These are phyloP conservation scores for Phytophthora quininea DNA, from an alignment of 352 stramenopile genomes.

Conservation along the genomic window DNA sequence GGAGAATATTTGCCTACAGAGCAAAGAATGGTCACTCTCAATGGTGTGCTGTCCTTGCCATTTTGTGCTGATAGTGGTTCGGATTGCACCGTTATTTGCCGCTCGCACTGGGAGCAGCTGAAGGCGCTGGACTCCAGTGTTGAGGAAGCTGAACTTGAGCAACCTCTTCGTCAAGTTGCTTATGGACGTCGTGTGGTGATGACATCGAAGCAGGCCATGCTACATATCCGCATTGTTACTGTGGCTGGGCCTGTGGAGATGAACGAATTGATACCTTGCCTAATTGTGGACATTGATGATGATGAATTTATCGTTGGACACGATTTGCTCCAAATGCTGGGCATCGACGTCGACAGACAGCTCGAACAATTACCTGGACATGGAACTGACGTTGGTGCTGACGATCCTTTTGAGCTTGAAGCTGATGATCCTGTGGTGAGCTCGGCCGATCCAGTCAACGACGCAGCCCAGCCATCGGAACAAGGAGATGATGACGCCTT, in stretches of 20 bases:
- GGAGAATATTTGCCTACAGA: background rate
- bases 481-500: background rate
- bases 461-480: background rate
- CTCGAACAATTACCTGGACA: constrained; percentile 6
- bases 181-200: background rate
- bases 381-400: background rate
- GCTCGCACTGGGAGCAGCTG: background rate
- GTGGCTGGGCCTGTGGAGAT: background rate
- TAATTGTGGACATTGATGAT: constrained; percentile 8
- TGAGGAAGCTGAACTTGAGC: background rate
- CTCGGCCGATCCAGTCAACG: background rate
- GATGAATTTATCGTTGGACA: constrained; percentile 14
- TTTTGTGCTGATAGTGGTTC: background rate
- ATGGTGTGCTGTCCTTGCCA: background rate
- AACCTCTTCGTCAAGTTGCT: background rate
- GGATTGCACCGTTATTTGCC: background rate
- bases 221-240: constrained; percentile 1
- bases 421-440: background rate
- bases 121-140: background rate
- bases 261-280: background rate
- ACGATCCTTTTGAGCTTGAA: background rate
- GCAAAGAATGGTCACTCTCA: background rate
- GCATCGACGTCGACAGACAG: constrained; percentile 12
- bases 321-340: constrained; percentile 4
- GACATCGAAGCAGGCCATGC: background rate